A percentile compares a stretch with the other conserved stretches of the same genome.
Conservation (phyloP, 2,329 filamentous ascomycete species). For the Calonectria naviculata region DNA sequence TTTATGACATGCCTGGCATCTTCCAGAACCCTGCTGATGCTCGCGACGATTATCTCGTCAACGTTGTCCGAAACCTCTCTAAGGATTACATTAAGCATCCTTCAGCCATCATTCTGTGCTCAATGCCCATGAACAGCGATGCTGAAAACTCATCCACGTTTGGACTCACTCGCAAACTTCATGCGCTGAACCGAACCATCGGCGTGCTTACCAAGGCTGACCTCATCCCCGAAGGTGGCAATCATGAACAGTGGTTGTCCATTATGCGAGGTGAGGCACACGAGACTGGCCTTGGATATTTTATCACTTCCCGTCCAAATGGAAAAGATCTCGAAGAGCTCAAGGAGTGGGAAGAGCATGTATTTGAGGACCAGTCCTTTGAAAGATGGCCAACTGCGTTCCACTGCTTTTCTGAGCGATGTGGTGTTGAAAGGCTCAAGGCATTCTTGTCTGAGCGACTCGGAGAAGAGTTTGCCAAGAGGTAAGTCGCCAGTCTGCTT, state of each 20-base stretch:
- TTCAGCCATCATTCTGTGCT: constrained; percentile 81
- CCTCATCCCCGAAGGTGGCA: constrained; percentile 65
- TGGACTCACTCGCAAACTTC: constrained; percentile 68
- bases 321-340: constrained; percentile 64
- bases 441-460: constrained; percentile 64
- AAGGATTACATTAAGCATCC: constrained; percentile 75
- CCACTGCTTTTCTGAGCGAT: constrained; percentile 57
- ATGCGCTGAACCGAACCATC: constrained; percentile 69
- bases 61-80: constrained; percentile 78
- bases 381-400: constrained; percentile 62
- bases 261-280: constrained; percentile 74
- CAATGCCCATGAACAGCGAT: constrained; percentile 82
- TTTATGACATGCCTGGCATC: constrained; percentile 87
- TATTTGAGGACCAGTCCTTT: constrained; percentile 56
- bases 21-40: constrained; percentile 76
- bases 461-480: constrained; percentile 64
- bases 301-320: constrained; percentile 77
- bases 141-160: constrained; percentile 80
- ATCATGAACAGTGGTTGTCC: constrained; percentile 66
- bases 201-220: constrained; percentile 91
- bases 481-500: constrained; percentile 46
- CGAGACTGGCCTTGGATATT: constrained; percentile 79
- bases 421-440: constrained; percentile 65
- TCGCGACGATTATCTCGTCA: constrained; percentile 75
- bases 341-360: constrained; percentile 61